Evolutionary conservation across 2,329 filamentous ascomycete genomes (phyloP), one percentile per base, ranked within the genome.

Genomic region (Colletotrichum cereale): DNA sequence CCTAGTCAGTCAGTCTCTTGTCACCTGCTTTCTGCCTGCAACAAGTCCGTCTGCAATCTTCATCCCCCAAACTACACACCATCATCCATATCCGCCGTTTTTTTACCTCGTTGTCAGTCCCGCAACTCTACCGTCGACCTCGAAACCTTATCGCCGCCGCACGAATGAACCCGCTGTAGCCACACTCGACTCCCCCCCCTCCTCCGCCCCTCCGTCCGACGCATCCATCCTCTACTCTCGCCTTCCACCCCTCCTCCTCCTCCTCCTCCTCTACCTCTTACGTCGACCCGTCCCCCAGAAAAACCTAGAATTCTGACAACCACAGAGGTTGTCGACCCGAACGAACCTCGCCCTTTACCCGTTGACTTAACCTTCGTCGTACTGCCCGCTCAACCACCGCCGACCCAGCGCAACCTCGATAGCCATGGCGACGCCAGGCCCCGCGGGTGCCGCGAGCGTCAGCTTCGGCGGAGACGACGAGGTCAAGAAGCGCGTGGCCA

Each of bases 401-500:
- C 56, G 64, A 57, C 36, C 64, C 62, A 66, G 65, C 65, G n/a
- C 68, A 70, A 34, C 64, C 44, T 48, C 63, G 57, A 67, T 62
- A 55, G 68, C 58, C 29, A 72, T 72, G 70, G 44, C 55, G 26
- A 48, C 70, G 53, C 66, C 61, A 26, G 61, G 36, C 40, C 60
- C 61, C 26, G 47, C 70, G 56, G 70, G 70, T 56, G 60, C 62
- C 52, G 42, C 73, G 63, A 64, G 74, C 76, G 74, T 73, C 62
- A 73, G 73, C 67, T 75, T 73, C 63, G 81, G 83, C 65, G 81
- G 82, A 31, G 80, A 82, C 56, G 79, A 82, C 52, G 80, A 79
- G 50, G 67, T 80, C 36, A 81, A 79, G 62, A 82, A 81, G 66
- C 83, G 83, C 66, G 76, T 83, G 14, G 80, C 79, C 63, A 83